Percentiles rank a stretch among this genome's conserved stretches.
These are phyloP conservation scores for Catunica adiposa DNA, from an alignment of 2,329 filamentous ascomycete genomes.

Conservation along the genomic window DNA sequence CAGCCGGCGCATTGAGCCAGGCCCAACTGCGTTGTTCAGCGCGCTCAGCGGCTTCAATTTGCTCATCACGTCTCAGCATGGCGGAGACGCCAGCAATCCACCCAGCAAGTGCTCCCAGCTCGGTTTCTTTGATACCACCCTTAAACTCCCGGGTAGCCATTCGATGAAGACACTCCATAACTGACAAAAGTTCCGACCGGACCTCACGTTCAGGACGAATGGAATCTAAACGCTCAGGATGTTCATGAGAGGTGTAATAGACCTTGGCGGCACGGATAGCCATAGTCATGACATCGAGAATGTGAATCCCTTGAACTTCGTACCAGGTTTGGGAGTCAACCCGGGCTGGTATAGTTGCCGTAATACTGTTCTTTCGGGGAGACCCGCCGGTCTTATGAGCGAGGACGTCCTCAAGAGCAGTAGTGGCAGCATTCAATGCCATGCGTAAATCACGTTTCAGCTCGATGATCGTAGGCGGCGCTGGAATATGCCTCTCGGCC, in stretches of 20 bases:
- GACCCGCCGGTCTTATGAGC: conserved; percentile 18
- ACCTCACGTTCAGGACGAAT: conserved; percentile 82
- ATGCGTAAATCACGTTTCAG: conserved; percentile 52
- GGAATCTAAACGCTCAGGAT: conserved; percentile 66
- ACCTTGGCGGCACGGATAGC: conserved; percentile 92
- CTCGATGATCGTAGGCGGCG: conserved; percentile 66
- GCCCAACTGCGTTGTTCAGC: conserved; percentile 57
- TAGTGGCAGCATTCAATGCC: conserved; percentile 51
- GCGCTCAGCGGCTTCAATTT: conserved; percentile 55
- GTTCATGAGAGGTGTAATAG: conserved; percentile 87
- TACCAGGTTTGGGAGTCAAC: conserved; percentile 45
- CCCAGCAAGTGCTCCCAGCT: conserved; percentile 54
- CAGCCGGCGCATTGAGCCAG: conserved; percentile 50
- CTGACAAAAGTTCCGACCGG: conserved; percentile 63
- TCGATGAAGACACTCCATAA: conserved; percentile 80
- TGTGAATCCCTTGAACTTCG: conserved; percentile 79
- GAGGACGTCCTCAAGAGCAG: conserved; percentile 45
- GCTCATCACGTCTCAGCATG: conserved; percentile 62
- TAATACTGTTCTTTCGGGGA: conserved; percentile 17
- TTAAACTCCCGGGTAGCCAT: conserved; percentile 80
- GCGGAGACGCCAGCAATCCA: conserved; percentile 69
- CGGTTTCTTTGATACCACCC: conserved; percentile 63
- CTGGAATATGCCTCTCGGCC: conserved; percentile 63
- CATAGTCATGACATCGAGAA: conserved; percentile 81
- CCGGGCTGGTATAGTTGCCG: conserved; percentile 24